Percentiles rank a stretch among this genome's conserved stretches.
phyloP scores from a whole-genome alignment of 2,329 filamentous ascomycete species.

The Venturia nashicola region DNA sequence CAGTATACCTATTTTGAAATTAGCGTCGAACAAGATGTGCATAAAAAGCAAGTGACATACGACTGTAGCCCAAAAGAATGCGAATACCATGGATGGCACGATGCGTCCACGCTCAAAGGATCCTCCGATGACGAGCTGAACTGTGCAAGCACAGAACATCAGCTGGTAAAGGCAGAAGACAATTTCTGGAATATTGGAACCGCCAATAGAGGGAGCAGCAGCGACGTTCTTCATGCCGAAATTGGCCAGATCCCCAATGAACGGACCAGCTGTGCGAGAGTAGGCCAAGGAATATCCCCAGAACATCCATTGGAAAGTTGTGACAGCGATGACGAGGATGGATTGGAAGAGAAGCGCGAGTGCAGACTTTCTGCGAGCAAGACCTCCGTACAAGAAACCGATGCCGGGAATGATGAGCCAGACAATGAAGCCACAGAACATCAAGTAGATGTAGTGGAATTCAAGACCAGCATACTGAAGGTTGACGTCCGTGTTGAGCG shows the following conservation, averaged over 20 bases:
- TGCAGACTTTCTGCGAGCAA: slow-evolving; percentile 50
- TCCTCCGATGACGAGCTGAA: slow-evolving; percentile 53
- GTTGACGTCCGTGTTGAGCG: slow-evolving; percentile 42
- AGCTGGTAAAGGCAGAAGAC: slow-evolving; percentile 55
- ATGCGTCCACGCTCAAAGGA: slow-evolving; percentile 53
- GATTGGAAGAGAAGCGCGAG: slow-evolving; percentile 51
- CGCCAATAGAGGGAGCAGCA: slow-evolving; percentile 48
- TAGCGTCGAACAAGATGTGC: background rate
- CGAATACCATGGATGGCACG: slow-evolving; percentile 50
- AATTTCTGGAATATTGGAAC: slow-evolving; percentile 47
- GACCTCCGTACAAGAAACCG: slow-evolving; percentile 51
- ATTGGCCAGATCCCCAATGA: slow-evolving; percentile 50
- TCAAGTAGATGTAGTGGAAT: slow-evolving; percentile 45
- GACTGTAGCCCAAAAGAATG: slow-evolving; percentile 51
- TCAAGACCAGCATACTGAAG: slow-evolving; percentile 46
- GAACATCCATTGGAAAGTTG: slow-evolving; percentile 12
- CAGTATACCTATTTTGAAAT: slow-evolving; percentile 31
- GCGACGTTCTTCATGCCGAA: slow-evolving; percentile 50
- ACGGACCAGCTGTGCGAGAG: slow-evolving; percentile 45
- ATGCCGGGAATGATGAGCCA: slow-evolving; percentile 52
- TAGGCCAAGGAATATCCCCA: slow-evolving; percentile 50
- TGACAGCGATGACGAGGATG: slow-evolving; percentile 43
- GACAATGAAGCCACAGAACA: slow-evolving; percentile 40
- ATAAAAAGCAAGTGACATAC: slow-evolving; percentile 23
- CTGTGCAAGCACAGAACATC: slow-evolving; percentile 49